These are phyloP conservation scores for Fusarium acutatum DNA, from an alignment of 2,329 filamentous ascomycete species.

Conservation along the genomic window DNA sequence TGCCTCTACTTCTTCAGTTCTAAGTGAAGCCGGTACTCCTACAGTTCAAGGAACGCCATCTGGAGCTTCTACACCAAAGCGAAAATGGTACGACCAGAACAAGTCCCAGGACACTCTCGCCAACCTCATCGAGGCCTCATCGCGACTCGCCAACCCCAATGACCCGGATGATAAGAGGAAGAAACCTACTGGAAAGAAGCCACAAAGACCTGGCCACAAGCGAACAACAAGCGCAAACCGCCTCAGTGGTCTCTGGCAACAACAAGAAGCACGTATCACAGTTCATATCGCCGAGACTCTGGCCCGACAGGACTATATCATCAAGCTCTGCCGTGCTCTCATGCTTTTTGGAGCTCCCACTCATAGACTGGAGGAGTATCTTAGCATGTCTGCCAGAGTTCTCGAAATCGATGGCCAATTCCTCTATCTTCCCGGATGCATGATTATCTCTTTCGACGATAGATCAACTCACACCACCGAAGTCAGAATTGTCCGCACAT, in stretches of 20 bases:
- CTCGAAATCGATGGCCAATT: conserved; percentile 89
- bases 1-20: conserved; percentile 39
- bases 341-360: conserved; percentile 92
- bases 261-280: conserved; percentile 57
- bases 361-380: conserved; percentile 88
- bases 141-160: conserved; percentile 50
- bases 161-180: conserved; percentile 24
- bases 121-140: conserved; percentile 58
- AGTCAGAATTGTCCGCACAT: conserved; percentile 69
- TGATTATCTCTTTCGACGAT: conserved; percentile 92
- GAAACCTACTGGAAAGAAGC: conserved; percentile 43
- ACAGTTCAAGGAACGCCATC: conserved; percentile 48
- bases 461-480: conserved; percentile 70
- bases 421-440: conserved; percentile 87
- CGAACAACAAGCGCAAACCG: conserved; percentile 48
- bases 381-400: conserved; percentile 84
- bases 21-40: conserved; percentile 45
- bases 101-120: conserved; percentile 57
- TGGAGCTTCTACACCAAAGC: conserved; percentile 53
- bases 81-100: conserved; percentile 60
- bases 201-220: conserved; percentile 45
- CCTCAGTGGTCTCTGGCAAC: conserved; percentile 51
- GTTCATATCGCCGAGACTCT: conserved; percentile 72
- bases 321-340: conserved; percentile 82
- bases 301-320: conserved; percentile 80